A percentile compares a stretch with the other conserved stretches of the same genome.
phyloP scores from a whole-genome alignment of 495 filamentous ascomycete genomes.

The Emericellopsis terricola region DNA sequence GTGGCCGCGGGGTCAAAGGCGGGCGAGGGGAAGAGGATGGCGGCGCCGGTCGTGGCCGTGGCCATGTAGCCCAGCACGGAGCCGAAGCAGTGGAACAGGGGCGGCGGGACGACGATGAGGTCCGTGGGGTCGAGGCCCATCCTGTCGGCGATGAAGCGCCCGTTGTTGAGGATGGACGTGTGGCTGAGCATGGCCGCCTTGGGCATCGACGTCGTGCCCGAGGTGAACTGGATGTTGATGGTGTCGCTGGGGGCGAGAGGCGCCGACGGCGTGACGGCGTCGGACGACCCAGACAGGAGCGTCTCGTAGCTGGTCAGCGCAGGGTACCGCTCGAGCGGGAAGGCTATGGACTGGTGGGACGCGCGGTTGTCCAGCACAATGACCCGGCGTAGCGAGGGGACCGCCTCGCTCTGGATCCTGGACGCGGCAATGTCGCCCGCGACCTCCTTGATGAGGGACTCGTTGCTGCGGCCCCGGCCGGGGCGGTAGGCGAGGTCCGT shows the following conservation, averaged over 20 bases:
- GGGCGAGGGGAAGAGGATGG: conserved; percentile 74
- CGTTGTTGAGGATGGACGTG: conserved; percentile 77
- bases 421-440: conserved; percentile 25
- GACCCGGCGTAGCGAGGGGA: conserved; percentile 53
- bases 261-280: conserved; percentile 22
- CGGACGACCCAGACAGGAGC: conserved; percentile 19
- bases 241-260: conserved; percentile 48
- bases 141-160: conserved; percentile 57
- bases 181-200: conserved; percentile 89
- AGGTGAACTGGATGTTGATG: conserved; percentile 94
- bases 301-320: conserved; percentile 35
- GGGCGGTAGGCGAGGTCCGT: conserved; percentile 71
- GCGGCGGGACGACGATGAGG: conserved; percentile 70
- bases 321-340: conserved; percentile 10
- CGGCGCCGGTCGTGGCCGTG: conserved; percentile 68
- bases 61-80: conserved; percentile 87
- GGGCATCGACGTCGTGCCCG: conserved; percentile 73
- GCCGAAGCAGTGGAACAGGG: conserved; percentile 89
- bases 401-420: conserved; percentile 39
- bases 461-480: conserved; percentile 52
- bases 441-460: conserved; percentile 45
- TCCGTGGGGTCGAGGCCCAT: conserved; percentile 63
- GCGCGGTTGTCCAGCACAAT: conserved; percentile 68
- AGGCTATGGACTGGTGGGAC: conserved; percentile 19
- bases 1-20: conserved; percentile 68